Evolutionary conservation across 1,284 basidiomycete species (phyloP), one percentile per base, ranked within the genome.

Genomic region (Tilletia walkeri): DNA sequence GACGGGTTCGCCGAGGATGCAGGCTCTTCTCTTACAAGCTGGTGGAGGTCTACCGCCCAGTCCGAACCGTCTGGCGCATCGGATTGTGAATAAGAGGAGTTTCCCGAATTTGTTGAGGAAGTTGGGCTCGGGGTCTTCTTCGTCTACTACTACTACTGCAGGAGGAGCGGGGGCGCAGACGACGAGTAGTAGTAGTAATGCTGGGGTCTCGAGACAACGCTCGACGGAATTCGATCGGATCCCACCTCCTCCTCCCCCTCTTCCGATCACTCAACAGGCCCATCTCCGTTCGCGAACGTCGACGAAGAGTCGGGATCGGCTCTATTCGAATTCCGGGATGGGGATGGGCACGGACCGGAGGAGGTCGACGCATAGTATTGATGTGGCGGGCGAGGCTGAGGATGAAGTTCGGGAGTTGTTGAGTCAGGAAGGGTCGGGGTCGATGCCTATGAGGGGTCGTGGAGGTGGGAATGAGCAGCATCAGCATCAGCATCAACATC

Each of bases 41-140:
- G 68, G 67, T 24, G 70, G 66, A 61, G 39, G 36, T 20, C 48
- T 6, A 65, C 5, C 50, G 65, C 39, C 70, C 1, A 77, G 76
- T 66, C 73, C 75, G 1, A 67, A 66, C 16, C 72, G 72, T 59
- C 74, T 69, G 54, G 59, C 72, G 14, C 12, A 59, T 47, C 70
- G 71, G 38, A 67, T 80, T 10, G 69, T 67, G 5, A 71, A 70
- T 39, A 80, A 80, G 54, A 72, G 78, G 38, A 75, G 77, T 49
- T 50, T 80, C 0, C 74, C 77, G 65, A 76, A 78, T 67, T 75
- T 79, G 1, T 72, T 79, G 53, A 56, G 74, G 12, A 79, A 79
- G 36, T 20, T 56, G 14, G 54, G 61, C 24, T 53, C 53, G 30
- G 12, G 38, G 49, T 38, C 41, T 45, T 45, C 41, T 45, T 45